phyloP scores from a whole-genome alignment of 345 rosid species.

The Aquilaria yunnanensis region DNA sequence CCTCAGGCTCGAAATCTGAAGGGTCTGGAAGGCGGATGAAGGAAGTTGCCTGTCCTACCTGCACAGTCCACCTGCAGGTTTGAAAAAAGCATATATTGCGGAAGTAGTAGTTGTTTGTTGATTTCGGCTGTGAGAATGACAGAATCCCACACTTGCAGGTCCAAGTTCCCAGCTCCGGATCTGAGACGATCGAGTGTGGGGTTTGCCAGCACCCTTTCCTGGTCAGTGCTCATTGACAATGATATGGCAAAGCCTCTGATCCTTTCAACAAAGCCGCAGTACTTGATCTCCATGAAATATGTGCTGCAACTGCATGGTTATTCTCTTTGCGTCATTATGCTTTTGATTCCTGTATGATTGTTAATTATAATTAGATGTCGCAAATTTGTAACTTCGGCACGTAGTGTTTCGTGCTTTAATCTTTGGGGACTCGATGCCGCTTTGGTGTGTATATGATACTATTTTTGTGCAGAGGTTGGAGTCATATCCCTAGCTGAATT shows the following conservation, averaged over 20 bases:
- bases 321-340: too few relatives aligned
- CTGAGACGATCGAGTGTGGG: conserved; percentile 98
- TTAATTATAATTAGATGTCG: too few relatives aligned
- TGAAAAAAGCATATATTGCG: conserved; percentile 7
- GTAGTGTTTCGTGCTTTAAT: too few relatives aligned
- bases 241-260: too few relatives aligned
- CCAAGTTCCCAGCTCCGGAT: conserved; percentile 97
- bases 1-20: conserved; percentile 56
- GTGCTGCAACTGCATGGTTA: too few relatives aligned
- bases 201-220: conserved; percentile 98
- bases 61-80: conserved; percentile 98
- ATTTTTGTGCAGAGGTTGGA: too few relatives aligned
- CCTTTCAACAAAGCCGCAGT: too few relatives aligned
- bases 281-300: too few relatives aligned
- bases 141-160: conserved; percentile 44
- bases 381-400: too few relatives aligned
- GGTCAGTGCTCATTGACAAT: conserved; percentile 66
- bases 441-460: too few relatives aligned
- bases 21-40: conserved; percentile 82
- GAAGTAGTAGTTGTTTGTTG: neutral
- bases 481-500: neutral
- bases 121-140: neutral
- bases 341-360: too few relatives aligned
- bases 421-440: too few relatives aligned
- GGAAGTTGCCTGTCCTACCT: conserved; percentile 97